Evolutionary conservation across 1,284 basidiomycete genomes (phyloP).

Genomic region (Phylloboletellus chloephorus): DNA sequence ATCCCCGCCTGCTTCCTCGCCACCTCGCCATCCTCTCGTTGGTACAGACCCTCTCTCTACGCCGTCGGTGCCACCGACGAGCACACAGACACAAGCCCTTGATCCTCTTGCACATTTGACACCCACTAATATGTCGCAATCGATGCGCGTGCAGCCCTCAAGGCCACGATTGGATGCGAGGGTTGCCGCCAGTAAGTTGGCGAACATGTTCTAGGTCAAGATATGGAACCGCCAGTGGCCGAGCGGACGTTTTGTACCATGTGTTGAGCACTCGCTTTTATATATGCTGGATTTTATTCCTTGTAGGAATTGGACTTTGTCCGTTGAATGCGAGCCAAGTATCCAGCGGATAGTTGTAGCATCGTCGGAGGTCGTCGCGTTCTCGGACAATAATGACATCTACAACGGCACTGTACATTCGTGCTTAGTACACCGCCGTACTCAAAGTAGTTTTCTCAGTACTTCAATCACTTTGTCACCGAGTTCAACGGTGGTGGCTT

Average conservation of each 20-base stretch:
- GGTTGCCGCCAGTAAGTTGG: conserved; percentile 82
- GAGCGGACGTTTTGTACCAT: conserved; percentile 4
- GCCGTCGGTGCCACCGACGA: conserved; percentile 18
- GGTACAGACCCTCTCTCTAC: conserved; percentile 17
- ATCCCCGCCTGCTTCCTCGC: conserved; percentile 5
- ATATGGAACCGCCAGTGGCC: neutral
- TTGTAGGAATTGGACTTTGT: conserved; percentile 8
- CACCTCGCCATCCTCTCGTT: conserved; percentile 17
- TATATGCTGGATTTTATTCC: conserved; percentile 22
- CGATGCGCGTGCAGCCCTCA: conserved; percentile 61
- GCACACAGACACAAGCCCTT: conserved; percentile 32
- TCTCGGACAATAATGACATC: neutral
- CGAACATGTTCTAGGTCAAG: conserved; percentile 67
- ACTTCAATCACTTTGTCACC: conserved; percentile 83
- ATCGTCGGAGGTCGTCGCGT: neutral
- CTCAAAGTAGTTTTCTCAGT: conserved; percentile 59
- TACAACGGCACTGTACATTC: conserved; percentile 3
- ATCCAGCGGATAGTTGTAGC: neutral
- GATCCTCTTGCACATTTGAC: conserved; percentile 61
- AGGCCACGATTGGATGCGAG: conserved; percentile 68
- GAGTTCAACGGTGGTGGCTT: conserved; percentile 68
- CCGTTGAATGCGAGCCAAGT: conserved; percentile 1
- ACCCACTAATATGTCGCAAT: conserved; percentile 57
- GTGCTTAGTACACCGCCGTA: neutral
- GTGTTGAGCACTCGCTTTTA: conserved; percentile 5